Conservation (phyloP, 768 basidiomycete genomes). For the Boletus vermiculosoides region DNA sequence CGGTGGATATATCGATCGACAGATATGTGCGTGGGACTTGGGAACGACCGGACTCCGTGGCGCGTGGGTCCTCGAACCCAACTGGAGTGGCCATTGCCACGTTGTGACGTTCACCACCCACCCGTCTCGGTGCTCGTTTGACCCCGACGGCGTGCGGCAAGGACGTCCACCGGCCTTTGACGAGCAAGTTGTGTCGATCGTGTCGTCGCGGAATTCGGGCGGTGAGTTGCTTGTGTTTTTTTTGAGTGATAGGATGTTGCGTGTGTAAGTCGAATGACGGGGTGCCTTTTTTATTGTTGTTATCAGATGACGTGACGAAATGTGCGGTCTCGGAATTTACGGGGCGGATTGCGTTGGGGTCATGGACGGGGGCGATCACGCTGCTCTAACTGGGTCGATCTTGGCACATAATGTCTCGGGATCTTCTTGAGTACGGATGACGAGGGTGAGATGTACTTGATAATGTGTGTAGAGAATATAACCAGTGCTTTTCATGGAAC, state of each 20-base stretch:
- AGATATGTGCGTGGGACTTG: background rate
- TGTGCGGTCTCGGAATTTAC: constrained; percentile 46
- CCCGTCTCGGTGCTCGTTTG: background rate
- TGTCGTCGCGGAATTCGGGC: background rate
- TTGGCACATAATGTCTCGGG: background rate
- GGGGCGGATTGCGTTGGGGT: constrained; percentile 44
- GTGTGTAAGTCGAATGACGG: background rate
- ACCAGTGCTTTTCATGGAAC: too few species aligned
- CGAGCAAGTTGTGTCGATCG: background rate
- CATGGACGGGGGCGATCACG: constrained; percentile 32
- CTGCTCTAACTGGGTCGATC: background rate
- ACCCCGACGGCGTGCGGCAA: background rate
- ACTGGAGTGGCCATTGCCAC: background rate
- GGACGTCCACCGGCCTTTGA: background rate
- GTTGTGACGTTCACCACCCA: background rate
- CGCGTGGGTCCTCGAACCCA: background rate
- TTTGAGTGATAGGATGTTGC: background rate
- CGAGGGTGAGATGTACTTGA: too few species aligned
- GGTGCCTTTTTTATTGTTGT: background rate
- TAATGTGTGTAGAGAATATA: background rate
- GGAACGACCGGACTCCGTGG: background rate
- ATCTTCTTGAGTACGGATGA: background rate
- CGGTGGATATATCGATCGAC: background rate
- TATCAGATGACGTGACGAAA: constrained; percentile 14
- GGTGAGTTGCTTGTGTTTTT: background rate